Evolutionary conservation across 2,329 filamentous ascomycete genomes (phyloP).

Genomic region (Xylariaceae sp.): DNA sequence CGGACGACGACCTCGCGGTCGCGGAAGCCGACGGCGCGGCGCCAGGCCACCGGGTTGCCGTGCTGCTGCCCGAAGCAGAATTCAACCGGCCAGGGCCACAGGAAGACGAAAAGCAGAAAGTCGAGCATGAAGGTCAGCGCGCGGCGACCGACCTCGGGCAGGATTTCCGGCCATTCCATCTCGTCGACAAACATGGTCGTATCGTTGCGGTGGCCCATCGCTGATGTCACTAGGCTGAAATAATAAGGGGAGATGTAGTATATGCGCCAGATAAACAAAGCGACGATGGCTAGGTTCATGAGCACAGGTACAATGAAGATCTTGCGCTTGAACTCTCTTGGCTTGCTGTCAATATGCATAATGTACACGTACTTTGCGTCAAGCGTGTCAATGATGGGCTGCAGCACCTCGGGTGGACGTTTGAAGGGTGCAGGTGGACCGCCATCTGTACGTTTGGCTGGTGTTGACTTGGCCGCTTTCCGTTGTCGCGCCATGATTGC

Average conservation of each 20-base stretch:
- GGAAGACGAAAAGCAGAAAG: conserved; percentile 69
- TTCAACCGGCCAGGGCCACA: conserved; percentile 75
- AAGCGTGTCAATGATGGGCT: conserved; percentile 70
- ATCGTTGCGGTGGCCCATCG: conserved; percentile 70
- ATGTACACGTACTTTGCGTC: conserved; percentile 78
- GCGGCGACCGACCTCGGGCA: conserved; percentile 63
- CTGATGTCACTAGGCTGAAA: conserved; percentile 66
- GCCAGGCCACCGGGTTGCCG: conserved; percentile 73
- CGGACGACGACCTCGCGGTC: conserved; percentile 81
- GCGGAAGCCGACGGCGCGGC: conserved; percentile 76
- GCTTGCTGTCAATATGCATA: conserved; percentile 78
- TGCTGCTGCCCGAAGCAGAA: conserved; percentile 68
- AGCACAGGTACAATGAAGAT: conserved; percentile 80
- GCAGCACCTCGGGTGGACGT: conserved; percentile 65
- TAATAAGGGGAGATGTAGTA: conserved; percentile 77
- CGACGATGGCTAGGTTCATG: conserved; percentile 73
- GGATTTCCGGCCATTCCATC: conserved; percentile 62
- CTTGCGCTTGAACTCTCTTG: conserved; percentile 74
- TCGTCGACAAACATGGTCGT: conserved; percentile 66
- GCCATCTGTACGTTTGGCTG: conserved; percentile 38
- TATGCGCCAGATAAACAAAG: conserved; percentile 70
- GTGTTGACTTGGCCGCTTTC: conserved; percentile 30
- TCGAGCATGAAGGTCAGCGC: conserved; percentile 74
- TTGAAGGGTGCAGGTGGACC: conserved; percentile 70
- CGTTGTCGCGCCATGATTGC: conserved; percentile 38